Evolutionary conservation across 2,329 filamentous ascomycete genomes (phyloP).

Genomic region (Didymella glomerata): DNA sequence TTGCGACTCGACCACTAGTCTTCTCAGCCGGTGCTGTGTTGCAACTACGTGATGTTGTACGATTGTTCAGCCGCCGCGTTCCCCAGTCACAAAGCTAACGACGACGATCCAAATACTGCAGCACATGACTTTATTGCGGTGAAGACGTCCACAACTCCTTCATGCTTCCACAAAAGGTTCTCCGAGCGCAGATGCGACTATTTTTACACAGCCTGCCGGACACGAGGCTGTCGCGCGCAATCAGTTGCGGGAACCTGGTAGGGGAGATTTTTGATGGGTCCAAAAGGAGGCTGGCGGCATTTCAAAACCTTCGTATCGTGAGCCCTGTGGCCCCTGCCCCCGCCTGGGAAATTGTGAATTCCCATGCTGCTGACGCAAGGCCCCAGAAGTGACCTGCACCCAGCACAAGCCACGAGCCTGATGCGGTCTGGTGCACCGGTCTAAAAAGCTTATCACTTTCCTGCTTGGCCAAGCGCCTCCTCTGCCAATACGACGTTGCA

Average conservation of each 20-base stretch:
- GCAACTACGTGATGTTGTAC: slow-evolving; percentile 11
- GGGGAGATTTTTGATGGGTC: slow-evolving; percentile 21
- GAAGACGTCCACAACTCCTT: slow-evolving; percentile 1
- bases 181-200: slow-evolving; percentile 6
- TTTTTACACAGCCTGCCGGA: slow-evolving; percentile 14
- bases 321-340: slow-evolving; percentile 9
- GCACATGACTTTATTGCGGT: slow-evolving; percentile 10
- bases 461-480: slow-evolving; percentile 15
- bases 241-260: slow-evolving; percentile 6
- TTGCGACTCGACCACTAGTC: slow-evolving; percentile 3
- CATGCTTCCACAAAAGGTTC: slow-evolving; percentile 4
- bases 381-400: slow-evolving; percentile 3
- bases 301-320: slow-evolving; percentile 1
- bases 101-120: slow-evolving; percentile 5
- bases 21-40: slow-evolving; percentile 9
- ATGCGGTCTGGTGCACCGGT: slow-evolving; percentile 9
- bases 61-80: slow-evolving; percentile 7
- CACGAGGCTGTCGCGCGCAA: slow-evolving; percentile 12
- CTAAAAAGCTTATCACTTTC: slow-evolving; percentile 18
- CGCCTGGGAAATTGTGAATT: slow-evolving; percentile 20
- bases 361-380: slow-evolving; percentile 17
- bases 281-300: slow-evolving; percentile 16
- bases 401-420: slow-evolving; percentile 11
- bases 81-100: slow-evolving; percentile 3
- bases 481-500: slow-evolving; percentile 20